A percentile compares a stretch with the other conserved stretches of the same genome.
These are phyloP conservation scores for Epichloe brachyelytri DNA, from an alignment of 2,329 filamentous ascomycete species.

Conservation along the genomic window DNA sequence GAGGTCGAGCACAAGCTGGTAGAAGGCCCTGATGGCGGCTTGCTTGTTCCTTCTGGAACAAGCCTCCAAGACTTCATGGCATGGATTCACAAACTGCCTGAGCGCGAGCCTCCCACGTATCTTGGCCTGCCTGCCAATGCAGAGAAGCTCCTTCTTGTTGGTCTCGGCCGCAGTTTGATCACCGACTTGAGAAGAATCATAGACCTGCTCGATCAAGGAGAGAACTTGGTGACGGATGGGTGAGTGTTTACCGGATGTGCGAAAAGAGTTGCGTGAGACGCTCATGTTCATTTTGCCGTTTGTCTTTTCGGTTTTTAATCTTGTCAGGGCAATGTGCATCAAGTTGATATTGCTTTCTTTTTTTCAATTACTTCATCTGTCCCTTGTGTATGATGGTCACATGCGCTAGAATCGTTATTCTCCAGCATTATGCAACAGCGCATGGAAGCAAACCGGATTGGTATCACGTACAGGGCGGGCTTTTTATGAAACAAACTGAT, in stretches of 20 bases:
- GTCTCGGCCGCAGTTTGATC: conserved; percentile 74
- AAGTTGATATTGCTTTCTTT: too few relatives aligned
- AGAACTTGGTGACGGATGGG: conserved; percentile 67
- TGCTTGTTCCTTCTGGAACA: conserved; percentile 70
- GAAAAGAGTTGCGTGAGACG: conserved; percentile 1
- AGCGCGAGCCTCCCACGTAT: conserved; percentile 92
- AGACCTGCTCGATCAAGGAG: conserved; percentile 82
- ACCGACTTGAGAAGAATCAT: conserved; percentile 73
- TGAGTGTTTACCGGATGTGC: conserved; percentile 2
- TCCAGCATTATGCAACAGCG: not conserved
- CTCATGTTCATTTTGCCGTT: too few relatives aligned
- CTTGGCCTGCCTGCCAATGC: conserved; percentile 88
- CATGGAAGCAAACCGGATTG: not conserved
- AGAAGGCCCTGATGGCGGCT: conserved; percentile 46
- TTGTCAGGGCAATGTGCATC: too few relatives aligned
- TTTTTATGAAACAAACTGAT: not conserved
- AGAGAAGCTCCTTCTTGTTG: conserved; percentile 86
- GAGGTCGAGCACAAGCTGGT: conserved; percentile 88
- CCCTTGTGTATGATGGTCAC: too few relatives aligned
- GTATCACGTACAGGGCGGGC: not conserved
- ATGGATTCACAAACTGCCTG: conserved; percentile 86
- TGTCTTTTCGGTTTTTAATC: too few relatives aligned
- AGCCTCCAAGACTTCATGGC: conserved; percentile 72
- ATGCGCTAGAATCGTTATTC: not conserved
- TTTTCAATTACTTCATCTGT: too few relatives aligned